Evolutionary conservation across 768 basidiomycete genomes (phyloP).

Genomic region (Filobasidium floriforme): DNA sequence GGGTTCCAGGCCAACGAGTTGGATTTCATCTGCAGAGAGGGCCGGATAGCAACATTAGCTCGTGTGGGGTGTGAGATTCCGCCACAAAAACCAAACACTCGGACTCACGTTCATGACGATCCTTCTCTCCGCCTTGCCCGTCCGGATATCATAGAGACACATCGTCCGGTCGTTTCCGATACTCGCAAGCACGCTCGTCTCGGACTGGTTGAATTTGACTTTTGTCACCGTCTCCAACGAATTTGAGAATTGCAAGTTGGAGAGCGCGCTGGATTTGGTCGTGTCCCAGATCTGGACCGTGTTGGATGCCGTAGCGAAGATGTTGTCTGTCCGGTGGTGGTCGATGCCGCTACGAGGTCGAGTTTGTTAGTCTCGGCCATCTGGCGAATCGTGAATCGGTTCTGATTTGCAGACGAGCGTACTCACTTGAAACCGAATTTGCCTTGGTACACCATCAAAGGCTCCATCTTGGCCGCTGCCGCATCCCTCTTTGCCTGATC

Average conservation of each 20-base stretch:
- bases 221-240: slow-evolving; percentile 80
- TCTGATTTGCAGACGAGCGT: neutral
- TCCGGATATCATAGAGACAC: slow-evolving; percentile 90
- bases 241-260: slow-evolving; percentile 76
- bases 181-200: slow-evolving; percentile 88
- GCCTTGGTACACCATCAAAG: slow-evolving; percentile 69
- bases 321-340: slow-evolving; percentile 77
- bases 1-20: slow-evolving; percentile 94
- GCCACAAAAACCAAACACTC: too few species aligned
- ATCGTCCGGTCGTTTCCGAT: slow-evolving; percentile 92
- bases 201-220: slow-evolving; percentile 87
- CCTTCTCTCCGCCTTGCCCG: slow-evolving; percentile 87
- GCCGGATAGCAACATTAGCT: too few species aligned
- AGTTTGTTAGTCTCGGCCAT: slow-evolving; percentile 14
- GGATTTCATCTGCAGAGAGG: slow-evolving; percentile 61
- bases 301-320: slow-evolving; percentile 90
- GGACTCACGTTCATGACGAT: slow-evolving; percentile 75
- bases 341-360: slow-evolving; percentile 66
- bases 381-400: too few species aligned
- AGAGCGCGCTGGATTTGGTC: slow-evolving; percentile 69
- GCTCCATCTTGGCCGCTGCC: slow-evolving; percentile 47
- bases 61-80: too few species aligned
- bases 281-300: slow-evolving; percentile 97
- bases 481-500: slow-evolving; percentile 34
- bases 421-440: slow-evolving; percentile 86